Conservation (phyloP, 164 flowering plant genomes). For the Stephania japonica region DNA sequence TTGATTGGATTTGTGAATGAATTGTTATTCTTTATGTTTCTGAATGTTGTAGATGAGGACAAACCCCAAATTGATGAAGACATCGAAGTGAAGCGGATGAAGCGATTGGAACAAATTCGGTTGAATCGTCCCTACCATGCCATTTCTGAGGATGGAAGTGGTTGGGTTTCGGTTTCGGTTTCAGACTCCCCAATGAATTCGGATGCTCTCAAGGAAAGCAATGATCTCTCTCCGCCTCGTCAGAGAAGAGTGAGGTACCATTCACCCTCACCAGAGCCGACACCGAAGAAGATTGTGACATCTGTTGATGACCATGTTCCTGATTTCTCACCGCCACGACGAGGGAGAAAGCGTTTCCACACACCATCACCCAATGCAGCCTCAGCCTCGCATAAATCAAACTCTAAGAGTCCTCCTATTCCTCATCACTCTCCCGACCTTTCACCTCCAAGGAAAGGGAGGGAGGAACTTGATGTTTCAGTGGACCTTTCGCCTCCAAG, state of each 20-base stretch:
- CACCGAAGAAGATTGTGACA: conserved; percentile 1
- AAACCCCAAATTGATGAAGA: conserved; percentile 79
- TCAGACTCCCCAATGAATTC: conserved; percentile 28
- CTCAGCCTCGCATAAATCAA: not conserved
- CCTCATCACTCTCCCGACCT: conserved; percentile 20
- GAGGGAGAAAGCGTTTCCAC: conserved; percentile 12
- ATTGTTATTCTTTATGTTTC: not conserved
- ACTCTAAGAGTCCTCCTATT: conserved; percentile 4
- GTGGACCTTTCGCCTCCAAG: conserved; percentile 16
- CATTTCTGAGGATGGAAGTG: conserved; percentile 94
- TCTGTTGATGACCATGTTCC: conserved; percentile 7
- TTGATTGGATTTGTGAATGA: not conserved
- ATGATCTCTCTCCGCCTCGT: conserved; percentile 31
- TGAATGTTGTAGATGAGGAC: conserved; percentile 43
- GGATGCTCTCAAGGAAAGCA: not conserved
- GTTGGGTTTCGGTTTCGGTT: conserved; percentile 83
- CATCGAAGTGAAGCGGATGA: conserved; percentile 81
- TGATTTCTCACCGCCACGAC: conserved; percentile 36
- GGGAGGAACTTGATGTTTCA: conserved; percentile 16
- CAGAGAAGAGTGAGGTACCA: conserved; percentile 14
- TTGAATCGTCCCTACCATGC: conserved; percentile 49
- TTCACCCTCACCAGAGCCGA: conserved; percentile 30
- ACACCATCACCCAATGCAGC: conserved; percentile 22
- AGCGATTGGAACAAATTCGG: conserved; percentile 63
- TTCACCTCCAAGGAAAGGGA: conserved; percentile 47